Percentiles rank a stretch among this genome's conserved stretches.
Conservation (phyloP, 169 alveolate genomes). For the Eimeria maxima region DNA sequence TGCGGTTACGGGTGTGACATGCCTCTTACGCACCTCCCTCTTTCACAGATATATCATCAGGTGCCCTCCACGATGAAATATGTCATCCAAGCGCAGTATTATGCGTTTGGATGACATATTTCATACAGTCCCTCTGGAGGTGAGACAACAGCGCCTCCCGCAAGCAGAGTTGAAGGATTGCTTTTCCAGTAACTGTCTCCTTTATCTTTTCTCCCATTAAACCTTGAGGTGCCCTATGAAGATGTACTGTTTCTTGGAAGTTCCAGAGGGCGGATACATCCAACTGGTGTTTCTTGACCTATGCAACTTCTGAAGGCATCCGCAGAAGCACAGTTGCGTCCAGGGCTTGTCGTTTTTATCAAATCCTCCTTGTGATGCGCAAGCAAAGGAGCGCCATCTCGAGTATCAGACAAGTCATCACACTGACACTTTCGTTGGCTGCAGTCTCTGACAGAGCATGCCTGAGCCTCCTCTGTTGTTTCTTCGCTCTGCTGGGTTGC, state of each 20-base stretch:
- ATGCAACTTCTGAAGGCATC: conserved; percentile 7
- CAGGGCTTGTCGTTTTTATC: background rate
- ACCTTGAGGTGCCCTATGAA: background rate
- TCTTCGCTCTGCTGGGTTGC: background rate
- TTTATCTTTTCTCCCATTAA: background rate
- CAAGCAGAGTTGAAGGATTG: background rate
- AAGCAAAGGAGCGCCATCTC: background rate
- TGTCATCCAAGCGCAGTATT: background rate
- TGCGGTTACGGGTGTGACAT: background rate
- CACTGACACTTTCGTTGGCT: background rate
- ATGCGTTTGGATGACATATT: too few species aligned
- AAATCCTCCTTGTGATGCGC: background rate
- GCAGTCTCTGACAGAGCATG: background rate
- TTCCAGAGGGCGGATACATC: conserved; percentile 22
- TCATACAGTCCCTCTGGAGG: background rate
- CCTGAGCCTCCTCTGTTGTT: background rate
- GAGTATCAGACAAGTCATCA: background rate
- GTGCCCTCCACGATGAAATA: background rate
- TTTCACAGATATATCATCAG: background rate
- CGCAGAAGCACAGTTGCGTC: background rate
- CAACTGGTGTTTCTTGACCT: conserved; percentile 33
- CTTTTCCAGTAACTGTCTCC: background rate
- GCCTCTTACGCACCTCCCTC: background rate
- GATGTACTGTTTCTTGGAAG: background rate
- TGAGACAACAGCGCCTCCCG: background rate